These are phyloP conservation scores for Nitzschia sp. DNA, from an alignment of 108 stramenopile species.

Conservation along the genomic window DNA sequence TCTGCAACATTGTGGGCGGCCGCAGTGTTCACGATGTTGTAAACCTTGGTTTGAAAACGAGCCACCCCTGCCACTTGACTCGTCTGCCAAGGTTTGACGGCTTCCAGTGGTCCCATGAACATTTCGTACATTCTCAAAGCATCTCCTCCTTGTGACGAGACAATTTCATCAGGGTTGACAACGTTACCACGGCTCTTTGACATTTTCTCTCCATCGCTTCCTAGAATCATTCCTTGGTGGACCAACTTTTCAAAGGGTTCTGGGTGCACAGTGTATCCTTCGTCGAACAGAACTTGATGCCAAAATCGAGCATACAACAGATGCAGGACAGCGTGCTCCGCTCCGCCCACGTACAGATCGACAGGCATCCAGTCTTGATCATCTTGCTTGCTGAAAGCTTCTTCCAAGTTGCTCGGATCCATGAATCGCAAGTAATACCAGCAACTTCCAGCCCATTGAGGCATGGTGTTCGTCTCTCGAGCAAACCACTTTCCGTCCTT, in stretches of 20 bases:
- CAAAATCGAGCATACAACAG: constrained; percentile 98
- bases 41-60: constrained; percentile 94
- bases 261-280: constrained; percentile 82
- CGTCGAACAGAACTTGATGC: constrained; percentile 93
- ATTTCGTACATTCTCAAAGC: constrained; percentile 98
- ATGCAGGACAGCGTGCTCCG: constrained; percentile 99
- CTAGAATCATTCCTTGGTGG: constrained; percentile 99
- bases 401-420: constrained; percentile 84
- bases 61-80: constrained; percentile 94
- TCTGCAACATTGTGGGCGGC: constrained; percentile 46
- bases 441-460: constrained; percentile 97
- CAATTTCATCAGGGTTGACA: constrained; percentile 97
- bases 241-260: constrained; percentile 97
- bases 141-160: constrained; percentile 88
- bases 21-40: constrained; percentile 76
- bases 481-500: constrained; percentile 95
- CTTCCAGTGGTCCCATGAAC: constrained; percentile 99
- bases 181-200: constrained; percentile 98
- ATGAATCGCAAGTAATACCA: constrained; percentile 98
- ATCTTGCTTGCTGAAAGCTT: constrained; percentile 77
- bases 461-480: constrained; percentile 98
- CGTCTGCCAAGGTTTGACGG: constrained; percentile 98
- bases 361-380: constrained; percentile 97
- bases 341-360: constrained; percentile 97
- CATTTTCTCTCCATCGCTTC: constrained; percentile 97